Evolutionary conservation across 352 stramenopile species (phyloP).

Genomic region (Phytophthora chlamydospora): DNA sequence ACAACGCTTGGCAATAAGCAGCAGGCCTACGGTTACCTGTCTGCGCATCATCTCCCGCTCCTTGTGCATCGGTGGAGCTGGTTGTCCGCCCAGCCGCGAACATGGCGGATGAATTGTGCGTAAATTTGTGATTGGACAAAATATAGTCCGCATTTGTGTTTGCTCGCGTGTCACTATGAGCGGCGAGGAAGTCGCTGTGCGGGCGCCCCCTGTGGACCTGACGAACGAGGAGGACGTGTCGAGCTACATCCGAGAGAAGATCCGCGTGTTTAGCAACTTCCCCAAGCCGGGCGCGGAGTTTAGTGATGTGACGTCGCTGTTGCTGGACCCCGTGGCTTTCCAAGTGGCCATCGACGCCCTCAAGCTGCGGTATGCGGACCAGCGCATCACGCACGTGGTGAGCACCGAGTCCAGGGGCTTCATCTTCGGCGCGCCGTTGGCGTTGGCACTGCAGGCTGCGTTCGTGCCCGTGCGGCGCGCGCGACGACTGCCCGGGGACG

Average conservation of each 20-base stretch:
- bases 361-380: constrained; percentile 52
- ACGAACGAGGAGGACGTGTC: constrained; percentile 59
- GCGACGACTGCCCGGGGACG: constrained; percentile 64
- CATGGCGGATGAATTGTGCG: constrained; percentile 24
- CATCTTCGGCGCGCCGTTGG: constrained; percentile 81
- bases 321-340: constrained; percentile 77
- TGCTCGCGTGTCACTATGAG: constrained; percentile 28
- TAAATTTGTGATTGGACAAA: constrained; percentile 12
- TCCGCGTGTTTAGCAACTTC: constrained; percentile 71
- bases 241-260: constrained; percentile 68
- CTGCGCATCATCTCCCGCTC: background rate
- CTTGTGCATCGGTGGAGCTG: constrained; percentile 4
- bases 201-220: constrained; percentile 40
- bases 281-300: constrained; percentile 65
- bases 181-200: constrained; percentile 21
- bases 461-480: constrained; percentile 81
- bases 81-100: constrained; percentile 35
- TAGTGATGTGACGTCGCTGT: constrained; percentile 72
- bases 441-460: constrained; percentile 61
- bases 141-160: constrained; percentile 18
- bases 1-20: background rate
- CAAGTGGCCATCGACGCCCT: constrained; percentile 80
- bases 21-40: constrained; percentile 1
- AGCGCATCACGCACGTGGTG: constrained; percentile 80
- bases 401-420: constrained; percentile 82